phyloP scores from a whole-genome alignment of 176 grass and related monocot species.

The Zoysia pacifica region DNA sequence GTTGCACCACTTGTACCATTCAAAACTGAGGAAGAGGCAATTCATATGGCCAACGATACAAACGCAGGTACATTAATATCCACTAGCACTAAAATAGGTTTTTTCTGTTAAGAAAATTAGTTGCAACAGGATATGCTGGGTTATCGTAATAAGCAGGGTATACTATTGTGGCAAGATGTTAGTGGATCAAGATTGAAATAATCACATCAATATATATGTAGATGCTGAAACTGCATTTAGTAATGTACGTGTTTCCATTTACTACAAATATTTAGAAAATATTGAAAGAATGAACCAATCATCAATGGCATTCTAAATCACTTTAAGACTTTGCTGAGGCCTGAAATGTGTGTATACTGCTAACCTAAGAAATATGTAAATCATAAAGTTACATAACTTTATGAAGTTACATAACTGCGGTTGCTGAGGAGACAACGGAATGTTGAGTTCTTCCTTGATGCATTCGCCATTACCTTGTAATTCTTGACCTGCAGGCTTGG shows the following conservation, averaged over 20 bases:
- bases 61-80: slow-evolving; percentile 62
- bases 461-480: not conserved
- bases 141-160: slow-evolving; percentile 6
- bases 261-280: too few species aligned
- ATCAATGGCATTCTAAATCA: too few species aligned
- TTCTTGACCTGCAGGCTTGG: slow-evolving; percentile 67
- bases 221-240: too few species aligned
- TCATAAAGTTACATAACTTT: not conserved
- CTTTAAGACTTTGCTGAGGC: too few species aligned
- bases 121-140: not conserved
- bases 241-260: too few species aligned
- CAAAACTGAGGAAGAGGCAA: slow-evolving; percentile 97
- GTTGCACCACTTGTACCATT: slow-evolving; percentile 96
- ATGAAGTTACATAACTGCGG: not conserved
- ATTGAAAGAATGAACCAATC: too few species aligned
- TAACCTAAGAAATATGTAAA: slow-evolving; percentile 12
- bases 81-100: not conserved
- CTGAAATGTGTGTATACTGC: not conserved
- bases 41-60: slow-evolving; percentile 83
- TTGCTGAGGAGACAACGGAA: not conserved
- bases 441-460: not conserved
- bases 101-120: not conserved
- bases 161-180: too few species aligned
- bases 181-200: too few species aligned
- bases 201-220: too few species aligned